Conservation (phyloP, 768 basidiomycete species). For the Rhodotorula sphaerocarpa region DNA sequence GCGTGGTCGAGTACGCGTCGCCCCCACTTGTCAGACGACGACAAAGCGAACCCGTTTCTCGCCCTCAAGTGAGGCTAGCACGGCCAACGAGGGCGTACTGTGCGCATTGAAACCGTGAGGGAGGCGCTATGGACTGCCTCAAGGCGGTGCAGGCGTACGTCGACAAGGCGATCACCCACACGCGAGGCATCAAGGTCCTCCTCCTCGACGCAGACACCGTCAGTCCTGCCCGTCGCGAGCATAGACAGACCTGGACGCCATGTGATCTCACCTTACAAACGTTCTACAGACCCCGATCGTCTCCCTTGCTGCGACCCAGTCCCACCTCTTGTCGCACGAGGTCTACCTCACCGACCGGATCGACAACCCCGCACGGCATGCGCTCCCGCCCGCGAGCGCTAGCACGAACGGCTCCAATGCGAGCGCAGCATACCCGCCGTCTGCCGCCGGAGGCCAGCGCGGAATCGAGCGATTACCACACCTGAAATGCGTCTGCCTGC, state of each 20-base stretch:
- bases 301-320: conserved; percentile 87
- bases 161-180: conserved; percentile 69
- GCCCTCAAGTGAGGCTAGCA: no score
- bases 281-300: conserved; percentile 71
- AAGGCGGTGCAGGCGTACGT: conserved; percentile 94
- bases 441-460: conserved; percentile 25
- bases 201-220: conserved; percentile 92
- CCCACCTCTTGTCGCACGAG: conserved; percentile 83
- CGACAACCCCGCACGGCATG: conserved; percentile 59
- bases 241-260: neutral
- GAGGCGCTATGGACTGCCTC: conserved; percentile 72
- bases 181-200: conserved; percentile 82
- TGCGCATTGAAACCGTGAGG: no score
- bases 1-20: no score
- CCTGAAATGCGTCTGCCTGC: conserved; percentile 93
- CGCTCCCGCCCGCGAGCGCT: neutral
- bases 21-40: no score
- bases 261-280: neutral
- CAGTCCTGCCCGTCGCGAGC: conserved; percentile 47
- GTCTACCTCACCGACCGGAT: conserved; percentile 96
- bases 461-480: conserved; percentile 86
- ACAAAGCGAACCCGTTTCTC: no score
- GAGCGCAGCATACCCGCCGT: conserved; percentile 4
- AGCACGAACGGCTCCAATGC: neutral
- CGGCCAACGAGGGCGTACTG: no score